Conservation (phyloP, 352 stramenopile genomes). For the Phytophthora pisi region DNA sequence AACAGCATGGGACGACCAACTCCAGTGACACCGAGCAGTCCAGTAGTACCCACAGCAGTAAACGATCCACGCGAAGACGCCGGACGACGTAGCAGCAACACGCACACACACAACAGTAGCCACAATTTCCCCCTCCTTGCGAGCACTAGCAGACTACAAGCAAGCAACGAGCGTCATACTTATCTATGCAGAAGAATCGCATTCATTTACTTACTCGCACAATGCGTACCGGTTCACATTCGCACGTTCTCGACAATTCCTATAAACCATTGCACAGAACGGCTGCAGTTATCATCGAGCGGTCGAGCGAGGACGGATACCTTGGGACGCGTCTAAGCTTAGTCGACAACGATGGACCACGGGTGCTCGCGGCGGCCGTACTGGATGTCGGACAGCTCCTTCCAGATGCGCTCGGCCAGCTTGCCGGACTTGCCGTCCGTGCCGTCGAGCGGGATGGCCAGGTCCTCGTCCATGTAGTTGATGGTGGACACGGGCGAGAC, state of each 20-base stretch:
- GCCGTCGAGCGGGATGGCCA: constrained; percentile 90
- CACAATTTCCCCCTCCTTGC: neutral
- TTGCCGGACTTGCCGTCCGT: constrained; percentile 83
- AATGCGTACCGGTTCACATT: constrained; percentile 10
- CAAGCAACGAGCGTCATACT: constrained; percentile 6
- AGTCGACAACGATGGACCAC: constrained; percentile 61
- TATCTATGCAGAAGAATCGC: constrained; percentile 26
- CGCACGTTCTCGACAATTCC: constrained; percentile 9
- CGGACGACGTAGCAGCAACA: constrained; percentile 6
- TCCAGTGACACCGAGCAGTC: neutral
- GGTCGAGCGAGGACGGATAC: neutral
- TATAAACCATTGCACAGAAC: constrained; percentile 11
- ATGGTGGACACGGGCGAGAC: constrained; percentile 95
- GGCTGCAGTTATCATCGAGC: constrained; percentile 7
- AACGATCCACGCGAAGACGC: constrained; percentile 13
- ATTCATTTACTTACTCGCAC: constrained; percentile 38
- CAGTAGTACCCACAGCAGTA: neutral
- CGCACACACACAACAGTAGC: neutral
- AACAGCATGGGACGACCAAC: neutral
- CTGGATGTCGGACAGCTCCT: constrained; percentile 91
- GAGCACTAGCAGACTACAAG: neutral
- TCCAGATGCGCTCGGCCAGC: constrained; percentile 89
- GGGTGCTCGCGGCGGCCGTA: constrained; percentile 61
- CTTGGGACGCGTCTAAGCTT: constrained; percentile 12
- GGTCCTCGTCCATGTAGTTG: constrained; percentile 93